A percentile compares a stretch with the other conserved stretches of the same genome.
Conservation (phyloP, 306 rosid genomes). For the Medicago lupulina region DNA sequence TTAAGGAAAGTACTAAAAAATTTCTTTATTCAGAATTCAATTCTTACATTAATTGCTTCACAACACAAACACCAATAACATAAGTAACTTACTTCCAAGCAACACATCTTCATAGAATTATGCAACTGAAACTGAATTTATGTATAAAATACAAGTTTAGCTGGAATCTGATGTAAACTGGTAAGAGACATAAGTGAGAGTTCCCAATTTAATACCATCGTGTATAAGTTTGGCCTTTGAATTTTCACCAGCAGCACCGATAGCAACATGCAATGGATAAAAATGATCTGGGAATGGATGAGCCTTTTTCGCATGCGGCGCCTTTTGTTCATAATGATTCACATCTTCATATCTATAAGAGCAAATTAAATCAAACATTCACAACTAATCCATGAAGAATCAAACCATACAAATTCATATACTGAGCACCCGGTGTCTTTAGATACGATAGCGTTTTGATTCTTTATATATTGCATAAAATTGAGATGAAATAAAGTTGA, state of each 20-base stretch:
- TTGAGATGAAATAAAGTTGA: neutral
- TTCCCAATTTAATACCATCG: conserved; percentile 59
- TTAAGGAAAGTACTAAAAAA: neutral
- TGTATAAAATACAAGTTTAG: conserved; percentile 26
- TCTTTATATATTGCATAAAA: neutral
- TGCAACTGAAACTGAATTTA: neutral
- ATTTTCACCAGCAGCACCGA: conserved; percentile 76
- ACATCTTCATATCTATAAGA: conserved; percentile 74
- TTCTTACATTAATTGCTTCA: neutral
- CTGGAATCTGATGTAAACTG: conserved; percentile 56
- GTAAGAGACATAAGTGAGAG: conserved; percentile 80
- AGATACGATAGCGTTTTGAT: neutral
- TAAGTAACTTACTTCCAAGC: conserved; percentile 26
- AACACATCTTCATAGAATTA: conserved; percentile 10
- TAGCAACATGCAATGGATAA: conserved; percentile 79
- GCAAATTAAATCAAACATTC: conserved; percentile 4
- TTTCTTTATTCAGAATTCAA: neutral
- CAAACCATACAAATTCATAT: neutral
- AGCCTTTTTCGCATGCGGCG: conserved; percentile 76
- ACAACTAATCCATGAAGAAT: conserved; percentile 36
- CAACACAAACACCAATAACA: conserved; percentile 15
- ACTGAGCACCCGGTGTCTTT: neutral
- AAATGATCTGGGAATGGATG: conserved; percentile 87
- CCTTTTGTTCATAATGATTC: conserved; percentile 65
- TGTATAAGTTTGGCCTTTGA: conserved; percentile 71